These are phyloP conservation scores for Dothideomycetes sp. DNA, from an alignment of 2,329 filamentous ascomycete genomes.

Conservation along the genomic window DNA sequence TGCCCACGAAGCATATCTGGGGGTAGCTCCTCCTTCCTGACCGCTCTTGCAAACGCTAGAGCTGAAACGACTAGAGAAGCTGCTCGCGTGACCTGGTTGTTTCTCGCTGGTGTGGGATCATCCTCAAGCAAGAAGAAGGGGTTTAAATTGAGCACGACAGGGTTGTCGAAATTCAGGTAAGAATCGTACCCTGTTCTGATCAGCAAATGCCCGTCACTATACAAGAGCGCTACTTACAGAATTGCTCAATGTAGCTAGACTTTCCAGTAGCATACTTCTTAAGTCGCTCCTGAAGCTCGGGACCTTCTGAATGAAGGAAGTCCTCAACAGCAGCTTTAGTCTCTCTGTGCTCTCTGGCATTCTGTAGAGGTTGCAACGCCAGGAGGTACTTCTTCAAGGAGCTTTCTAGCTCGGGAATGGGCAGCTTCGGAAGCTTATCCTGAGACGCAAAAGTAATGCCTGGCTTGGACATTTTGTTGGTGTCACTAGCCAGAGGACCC, in stretches of 20 bases:
- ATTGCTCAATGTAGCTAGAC: constrained; percentile 96
- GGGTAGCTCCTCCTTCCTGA: constrained; percentile 82
- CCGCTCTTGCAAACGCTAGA: constrained; percentile 82
- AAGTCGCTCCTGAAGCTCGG: constrained; percentile 74
- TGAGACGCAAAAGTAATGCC: constrained; percentile 84
- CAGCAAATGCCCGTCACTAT: neutral
- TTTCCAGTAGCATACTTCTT: constrained; percentile 84
- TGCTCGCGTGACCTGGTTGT: constrained; percentile 91
- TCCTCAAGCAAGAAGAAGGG: constrained; percentile 97
- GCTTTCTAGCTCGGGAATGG: constrained; percentile 76
- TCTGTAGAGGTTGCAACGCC: constrained; percentile 71
- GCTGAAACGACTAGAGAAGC: constrained; percentile 86
- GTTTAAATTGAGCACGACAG: constrained; percentile 93
- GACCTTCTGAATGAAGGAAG: constrained; percentile 72
- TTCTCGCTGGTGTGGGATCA: constrained; percentile 89
- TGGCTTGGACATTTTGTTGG: constrained; percentile 46
- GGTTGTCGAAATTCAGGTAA: constrained; percentile 95
- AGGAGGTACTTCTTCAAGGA: constrained; percentile 72
- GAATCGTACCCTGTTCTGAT: constrained; percentile 77
- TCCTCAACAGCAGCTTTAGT: constrained; percentile 70
- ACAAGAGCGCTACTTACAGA: constrained; percentile 54
- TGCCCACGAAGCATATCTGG: constrained; percentile 76
- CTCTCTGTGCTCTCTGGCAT: constrained; percentile 68
- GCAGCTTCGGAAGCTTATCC: constrained; percentile 79
- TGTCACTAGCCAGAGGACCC: constrained; percentile 37